Conservation (phyloP, 192 early-diverging fungal species). For the Linnemannia elongata region DNA sequence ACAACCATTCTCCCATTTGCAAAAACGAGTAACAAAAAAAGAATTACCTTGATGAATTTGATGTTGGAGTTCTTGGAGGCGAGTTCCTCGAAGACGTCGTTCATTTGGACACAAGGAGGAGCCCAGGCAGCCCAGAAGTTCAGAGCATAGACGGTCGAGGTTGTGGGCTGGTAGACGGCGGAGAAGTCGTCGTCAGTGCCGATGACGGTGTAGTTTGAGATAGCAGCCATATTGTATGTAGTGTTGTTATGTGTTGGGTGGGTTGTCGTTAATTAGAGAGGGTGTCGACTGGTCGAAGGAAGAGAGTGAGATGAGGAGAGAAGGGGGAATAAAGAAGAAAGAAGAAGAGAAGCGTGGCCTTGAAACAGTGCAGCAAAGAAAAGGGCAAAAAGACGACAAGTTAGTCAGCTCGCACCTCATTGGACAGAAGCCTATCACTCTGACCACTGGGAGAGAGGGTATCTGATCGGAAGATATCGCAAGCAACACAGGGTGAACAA, state of each 20-base stretch:
- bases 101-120: constrained; percentile 92
- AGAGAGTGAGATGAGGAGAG: neutral
- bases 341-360: neutral
- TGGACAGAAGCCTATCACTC: neutral
- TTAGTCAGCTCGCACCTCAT: neutral
- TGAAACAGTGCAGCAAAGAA: neutral
- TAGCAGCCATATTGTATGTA: constrained; percentile 26
- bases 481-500: neutral
- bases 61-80: constrained; percentile 81
- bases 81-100: constrained; percentile 90
- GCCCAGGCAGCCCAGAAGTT: constrained; percentile 97
- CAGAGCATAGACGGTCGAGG: constrained; percentile 65
- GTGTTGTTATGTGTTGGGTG: neutral
- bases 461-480: constrained; percentile 2
- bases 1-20: neutral
- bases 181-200: constrained; percentile 60
- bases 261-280: neutral
- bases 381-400: neutral
- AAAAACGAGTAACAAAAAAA: too few species aligned
- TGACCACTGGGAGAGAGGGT: neutral
- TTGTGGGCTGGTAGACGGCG: constrained; percentile 42
- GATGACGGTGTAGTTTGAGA: constrained; percentile 60
- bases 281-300: neutral
- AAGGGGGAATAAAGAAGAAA: neutral
- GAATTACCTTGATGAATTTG: constrained; percentile 79